phyloP scores from a whole-genome alignment of 2,329 filamentous ascomycete species.

The Arthrobotrys pseudoclavata region DNA sequence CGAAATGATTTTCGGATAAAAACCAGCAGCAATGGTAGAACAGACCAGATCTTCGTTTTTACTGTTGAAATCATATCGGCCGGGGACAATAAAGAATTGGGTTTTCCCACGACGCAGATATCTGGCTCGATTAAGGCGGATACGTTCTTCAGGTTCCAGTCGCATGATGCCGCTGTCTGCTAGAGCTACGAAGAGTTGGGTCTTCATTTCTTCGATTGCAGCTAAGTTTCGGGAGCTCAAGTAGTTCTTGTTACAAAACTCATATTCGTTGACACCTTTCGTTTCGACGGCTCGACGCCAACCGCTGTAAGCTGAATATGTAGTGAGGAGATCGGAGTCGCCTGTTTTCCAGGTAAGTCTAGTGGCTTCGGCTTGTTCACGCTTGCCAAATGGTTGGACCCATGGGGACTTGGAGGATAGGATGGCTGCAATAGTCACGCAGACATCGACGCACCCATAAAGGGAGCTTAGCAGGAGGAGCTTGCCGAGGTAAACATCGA shows the following conservation, averaged over 20 bases:
- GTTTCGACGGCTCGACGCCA: slow-evolving; percentile 88
- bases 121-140: slow-evolving; percentile 74
- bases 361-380: slow-evolving; percentile 83
- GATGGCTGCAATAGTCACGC: slow-evolving; percentile 91
- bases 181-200: slow-evolving; percentile 86
- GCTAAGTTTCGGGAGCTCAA: slow-evolving; percentile 87
- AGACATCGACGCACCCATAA: slow-evolving; percentile 91
- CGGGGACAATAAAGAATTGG: slow-evolving; percentile 82
- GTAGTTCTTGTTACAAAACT: slow-evolving; percentile 96
- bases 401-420: slow-evolving; percentile 96
- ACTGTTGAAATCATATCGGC: slow-evolving; percentile 80
- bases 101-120: slow-evolving; percentile 68
- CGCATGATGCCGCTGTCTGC: slow-evolving; percentile 86
- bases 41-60: slow-evolving; percentile 83
- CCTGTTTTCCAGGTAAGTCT: slow-evolving; percentile 83
- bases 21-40: slow-evolving; percentile 90
- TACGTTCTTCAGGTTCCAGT: slow-evolving; percentile 79
- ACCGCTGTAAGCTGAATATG: slow-evolving; percentile 90
- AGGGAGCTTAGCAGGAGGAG: slow-evolving; percentile 87
- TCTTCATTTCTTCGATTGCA: slow-evolving; percentile 96
- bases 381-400: slow-evolving; percentile 84
- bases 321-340: slow-evolving; percentile 90
- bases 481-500: slow-evolving; percentile 96
- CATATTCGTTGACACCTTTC: slow-evolving; percentile 78
- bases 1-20: slow-evolving; percentile 92